Percentiles rank a stretch among this genome's conserved stretches.
These are phyloP conservation scores for Solanum chmielewskii DNA, from an alignment of 257 asterid genomes.

Conservation along the genomic window DNA sequence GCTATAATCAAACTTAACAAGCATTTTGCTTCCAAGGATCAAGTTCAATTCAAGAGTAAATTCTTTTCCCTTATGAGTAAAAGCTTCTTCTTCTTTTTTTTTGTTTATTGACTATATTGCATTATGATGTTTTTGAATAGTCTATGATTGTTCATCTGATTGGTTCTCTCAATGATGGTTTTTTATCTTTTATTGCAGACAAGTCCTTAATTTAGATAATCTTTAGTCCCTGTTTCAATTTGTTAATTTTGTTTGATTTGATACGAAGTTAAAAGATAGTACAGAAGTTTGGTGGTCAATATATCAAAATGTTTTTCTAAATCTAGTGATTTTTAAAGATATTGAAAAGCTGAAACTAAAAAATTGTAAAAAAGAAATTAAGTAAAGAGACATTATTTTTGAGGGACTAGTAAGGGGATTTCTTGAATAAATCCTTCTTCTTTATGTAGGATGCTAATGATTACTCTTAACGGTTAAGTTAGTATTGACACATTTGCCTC, in stretches of 20 bases:
- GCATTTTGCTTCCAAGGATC: slow-evolving; percentile 67
- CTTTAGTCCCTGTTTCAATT: neutral
- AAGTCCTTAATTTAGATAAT: neutral
- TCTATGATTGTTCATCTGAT: neutral
- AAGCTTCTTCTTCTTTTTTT: too few species aligned
- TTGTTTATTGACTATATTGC: neutral
- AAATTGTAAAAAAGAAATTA: too few species aligned
- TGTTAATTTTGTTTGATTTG: neutral
- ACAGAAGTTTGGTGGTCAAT: neutral
- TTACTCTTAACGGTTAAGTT: neutral
- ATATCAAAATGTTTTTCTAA: too few species aligned
- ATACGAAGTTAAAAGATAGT: neutral
- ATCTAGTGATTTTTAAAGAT: too few species aligned
- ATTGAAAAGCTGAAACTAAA: too few species aligned
- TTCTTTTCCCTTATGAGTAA: neutral
- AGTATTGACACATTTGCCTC: neutral
- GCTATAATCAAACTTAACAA: slow-evolving; percentile 25
- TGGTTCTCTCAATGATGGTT: neutral
- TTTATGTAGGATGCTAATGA: neutral
- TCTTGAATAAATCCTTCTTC: neutral
- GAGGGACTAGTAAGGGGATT: neutral
- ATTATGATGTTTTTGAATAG: neutral
- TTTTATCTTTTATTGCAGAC: neutral
- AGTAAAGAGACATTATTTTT: too few species aligned
- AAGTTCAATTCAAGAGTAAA: slow-evolving; percentile 73